A percentile compares a stretch with the other conserved stretches of the same genome.
These are phyloP conservation scores for Clitoria ternatea DNA, from an alignment of 306 rosid species.

Conservation along the genomic window DNA sequence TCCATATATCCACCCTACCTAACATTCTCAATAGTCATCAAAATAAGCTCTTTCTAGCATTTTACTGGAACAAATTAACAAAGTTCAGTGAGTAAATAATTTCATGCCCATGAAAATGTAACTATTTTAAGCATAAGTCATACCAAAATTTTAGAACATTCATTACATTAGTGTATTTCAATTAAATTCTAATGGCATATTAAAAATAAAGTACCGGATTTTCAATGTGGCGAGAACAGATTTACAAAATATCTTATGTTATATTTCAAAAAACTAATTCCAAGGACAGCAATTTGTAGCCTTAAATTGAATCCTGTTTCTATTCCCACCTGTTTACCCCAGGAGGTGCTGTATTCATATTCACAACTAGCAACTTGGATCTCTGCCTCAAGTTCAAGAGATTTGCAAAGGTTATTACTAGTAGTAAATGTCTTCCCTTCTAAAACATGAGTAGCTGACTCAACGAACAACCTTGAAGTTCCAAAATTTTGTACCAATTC, in stretches of 20 bases:
- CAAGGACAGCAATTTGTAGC: background rate
- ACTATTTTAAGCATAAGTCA: background rate
- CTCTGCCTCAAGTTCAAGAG: constrained; percentile 33
- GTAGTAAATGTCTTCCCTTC: constrained; percentile 5
- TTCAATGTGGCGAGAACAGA: background rate
- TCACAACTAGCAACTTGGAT: constrained; percentile 39
- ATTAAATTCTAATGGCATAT: too few species aligned
- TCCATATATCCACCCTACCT: constrained; percentile 52
- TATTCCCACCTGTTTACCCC: constrained; percentile 63
- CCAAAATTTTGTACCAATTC: constrained; percentile 35
- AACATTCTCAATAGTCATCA: background rate
- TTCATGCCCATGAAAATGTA: background rate
- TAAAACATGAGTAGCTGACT: constrained; percentile 37
- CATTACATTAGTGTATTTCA: too few species aligned
- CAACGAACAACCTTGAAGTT: constrained; percentile 31
- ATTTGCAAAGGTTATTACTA: background rate
- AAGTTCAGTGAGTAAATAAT: background rate
- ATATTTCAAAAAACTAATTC: background rate
- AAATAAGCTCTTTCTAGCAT: background rate
- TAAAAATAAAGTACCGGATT: too few species aligned
- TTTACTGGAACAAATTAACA: background rate
- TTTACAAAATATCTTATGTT: background rate
- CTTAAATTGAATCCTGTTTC: background rate
- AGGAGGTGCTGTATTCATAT: constrained; percentile 49
- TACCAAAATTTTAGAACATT: background rate